phyloP scores from a whole-genome alignment of 139 green algal genomes.

The Eudorina sp. region DNA sequence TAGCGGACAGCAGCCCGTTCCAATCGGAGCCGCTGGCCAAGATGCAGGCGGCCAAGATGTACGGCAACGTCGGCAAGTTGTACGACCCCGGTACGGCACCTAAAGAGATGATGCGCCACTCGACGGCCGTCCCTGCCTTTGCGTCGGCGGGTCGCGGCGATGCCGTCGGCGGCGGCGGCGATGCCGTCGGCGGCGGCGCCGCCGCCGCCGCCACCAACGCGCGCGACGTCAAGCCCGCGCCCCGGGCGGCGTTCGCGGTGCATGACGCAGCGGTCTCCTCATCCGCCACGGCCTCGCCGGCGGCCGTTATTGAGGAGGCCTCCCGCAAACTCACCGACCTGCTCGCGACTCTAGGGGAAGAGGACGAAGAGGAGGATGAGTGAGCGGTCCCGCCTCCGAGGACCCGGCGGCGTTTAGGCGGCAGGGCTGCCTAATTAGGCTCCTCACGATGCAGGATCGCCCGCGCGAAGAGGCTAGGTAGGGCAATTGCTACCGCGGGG shows the following conservation, averaged over 20 bases:
- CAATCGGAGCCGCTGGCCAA: slow-evolving; percentile 21
- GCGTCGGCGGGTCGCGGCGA: no score
- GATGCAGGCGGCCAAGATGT: not conserved
- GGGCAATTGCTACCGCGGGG: no score
- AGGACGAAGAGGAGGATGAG: not conserved
- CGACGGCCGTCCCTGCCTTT: not conserved
- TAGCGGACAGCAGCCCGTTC: not conserved
- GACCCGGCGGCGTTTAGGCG: no score
- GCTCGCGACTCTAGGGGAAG: not conserved
- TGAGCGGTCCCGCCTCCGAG: not conserved
- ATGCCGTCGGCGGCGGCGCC: not conserved
- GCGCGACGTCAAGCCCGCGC: no score
- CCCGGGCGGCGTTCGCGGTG: no score
- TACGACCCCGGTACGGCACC: not conserved
- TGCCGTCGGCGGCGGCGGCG: not conserved
- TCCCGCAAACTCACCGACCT: not conserved
- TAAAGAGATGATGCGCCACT: not conserved
- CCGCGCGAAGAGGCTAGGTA: no score
- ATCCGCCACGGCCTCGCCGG: not conserved
- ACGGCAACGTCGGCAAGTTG: not conserved
- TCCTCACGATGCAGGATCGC: no score
- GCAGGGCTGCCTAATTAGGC: no score
- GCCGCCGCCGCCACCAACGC: no score
- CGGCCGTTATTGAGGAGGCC: not conserved
- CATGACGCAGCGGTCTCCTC: not conserved